These are phyloP conservation scores for Arthrobotrys pseudoclavata DNA, from an alignment of 2,329 filamentous ascomycete genomes.

Conservation along the genomic window DNA sequence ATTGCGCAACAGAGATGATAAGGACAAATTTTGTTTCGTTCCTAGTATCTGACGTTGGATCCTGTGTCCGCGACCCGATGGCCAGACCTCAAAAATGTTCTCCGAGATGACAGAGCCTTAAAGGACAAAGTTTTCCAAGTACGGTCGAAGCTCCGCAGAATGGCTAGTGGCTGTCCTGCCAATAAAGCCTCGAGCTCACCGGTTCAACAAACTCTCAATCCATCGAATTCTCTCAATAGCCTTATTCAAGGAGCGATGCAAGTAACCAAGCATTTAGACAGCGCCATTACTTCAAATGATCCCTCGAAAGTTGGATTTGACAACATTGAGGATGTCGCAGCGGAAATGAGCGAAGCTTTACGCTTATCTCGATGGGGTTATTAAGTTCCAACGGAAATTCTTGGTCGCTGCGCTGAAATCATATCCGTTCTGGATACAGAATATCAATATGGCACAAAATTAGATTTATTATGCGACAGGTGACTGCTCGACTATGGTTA, in stretches of 20 bases:
- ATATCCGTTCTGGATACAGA: background rate
- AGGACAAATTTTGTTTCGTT: background rate
- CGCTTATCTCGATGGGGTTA: background rate
- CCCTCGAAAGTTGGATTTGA: slow-evolving; percentile 1
- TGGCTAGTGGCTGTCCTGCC: background rate
- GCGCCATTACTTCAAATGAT: background rate
- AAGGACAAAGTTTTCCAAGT: background rate
- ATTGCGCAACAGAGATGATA: too few species aligned
- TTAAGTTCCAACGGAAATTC: background rate
- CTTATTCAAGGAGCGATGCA: background rate
- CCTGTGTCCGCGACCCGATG: background rate
- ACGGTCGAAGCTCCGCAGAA: background rate
- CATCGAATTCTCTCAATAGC: background rate
- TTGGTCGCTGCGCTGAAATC: background rate
- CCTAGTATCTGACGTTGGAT: background rate
- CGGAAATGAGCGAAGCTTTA: slow-evolving; percentile 2
- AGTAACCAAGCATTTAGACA: background rate
- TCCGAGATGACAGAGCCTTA: background rate
- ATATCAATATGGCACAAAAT: background rate
- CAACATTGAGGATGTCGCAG: background rate
- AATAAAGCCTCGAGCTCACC: background rate
- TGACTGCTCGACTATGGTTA: background rate
- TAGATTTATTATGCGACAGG: background rate
- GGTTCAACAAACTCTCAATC: background rate
- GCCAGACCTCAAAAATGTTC: background rate